These are phyloP conservation scores for Erysimum pusillum DNA, from an alignment of 441 rosid species.

Conservation along the genomic window DNA sequence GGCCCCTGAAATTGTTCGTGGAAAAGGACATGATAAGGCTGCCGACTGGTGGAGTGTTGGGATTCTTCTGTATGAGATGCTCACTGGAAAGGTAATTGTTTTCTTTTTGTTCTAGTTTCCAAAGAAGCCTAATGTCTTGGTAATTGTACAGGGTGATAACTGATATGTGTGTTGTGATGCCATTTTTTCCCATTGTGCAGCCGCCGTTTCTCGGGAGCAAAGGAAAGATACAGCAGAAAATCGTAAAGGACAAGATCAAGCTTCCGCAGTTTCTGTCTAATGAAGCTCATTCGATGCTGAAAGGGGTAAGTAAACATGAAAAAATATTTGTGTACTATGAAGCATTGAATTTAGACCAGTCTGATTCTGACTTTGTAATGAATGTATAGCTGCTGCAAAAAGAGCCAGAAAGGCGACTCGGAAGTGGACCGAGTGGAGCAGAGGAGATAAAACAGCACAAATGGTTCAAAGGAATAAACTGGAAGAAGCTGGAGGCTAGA, in stretches of 20 bases:
- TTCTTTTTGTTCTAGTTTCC: not conserved
- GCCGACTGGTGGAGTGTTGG: constrained; percentile 99
- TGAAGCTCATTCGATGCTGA: constrained; percentile 70
- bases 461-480: constrained; percentile 89
- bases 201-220: constrained; percentile 71
- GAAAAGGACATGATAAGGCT: constrained; percentile 93
- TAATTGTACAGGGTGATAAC: constrained; percentile 1
- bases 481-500: constrained; percentile 85
- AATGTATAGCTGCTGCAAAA: constrained; percentile 79
- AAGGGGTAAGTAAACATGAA: constrained; percentile 59
- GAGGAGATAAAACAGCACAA: constrained; percentile 81
- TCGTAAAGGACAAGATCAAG: constrained; percentile 72
- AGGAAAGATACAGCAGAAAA: constrained; percentile 63
- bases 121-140: not conserved
- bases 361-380: constrained; percentile 30
- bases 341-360: not conserved
- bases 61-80: constrained; percentile 89
- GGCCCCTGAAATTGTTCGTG: constrained; percentile 91
- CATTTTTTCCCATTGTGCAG: constrained; percentile 45
- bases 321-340: not conserved
- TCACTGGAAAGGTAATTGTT: constrained; percentile 75
- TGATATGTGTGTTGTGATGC: constrained; percentile 10
- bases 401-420: constrained; percentile 77
- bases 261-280: constrained; percentile 62
- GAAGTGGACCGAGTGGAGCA: constrained; percentile 73